These are phyloP conservation scores for Gracilaria domingensis DNA, from an alignment of 23 red algal species.

Conservation along the genomic window DNA sequence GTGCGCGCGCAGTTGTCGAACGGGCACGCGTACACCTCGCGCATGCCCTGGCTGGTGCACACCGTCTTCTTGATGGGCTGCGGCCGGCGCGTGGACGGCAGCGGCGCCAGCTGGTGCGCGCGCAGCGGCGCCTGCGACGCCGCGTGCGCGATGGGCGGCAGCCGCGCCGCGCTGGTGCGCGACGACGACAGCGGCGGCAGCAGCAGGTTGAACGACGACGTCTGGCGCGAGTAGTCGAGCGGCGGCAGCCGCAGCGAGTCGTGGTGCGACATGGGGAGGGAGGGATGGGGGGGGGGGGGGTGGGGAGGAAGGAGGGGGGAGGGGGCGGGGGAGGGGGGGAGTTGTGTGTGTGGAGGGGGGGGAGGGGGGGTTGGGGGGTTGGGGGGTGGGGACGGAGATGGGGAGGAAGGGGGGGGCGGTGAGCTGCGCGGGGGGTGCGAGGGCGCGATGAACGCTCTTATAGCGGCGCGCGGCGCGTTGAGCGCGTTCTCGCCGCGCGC, in stretches of 20 bases:
- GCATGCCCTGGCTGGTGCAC: constrained; percentile 28
- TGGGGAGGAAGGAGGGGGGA: not conserved
- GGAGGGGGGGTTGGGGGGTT: too few species aligned
- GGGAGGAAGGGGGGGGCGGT: too few species aligned
- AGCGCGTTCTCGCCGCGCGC: not conserved
- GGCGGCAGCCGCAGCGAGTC: constrained; percentile 8
- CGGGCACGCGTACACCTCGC: constrained; percentile 70
- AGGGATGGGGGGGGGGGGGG: not conserved
- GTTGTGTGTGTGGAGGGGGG: not conserved
- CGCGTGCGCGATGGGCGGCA: not conserved
- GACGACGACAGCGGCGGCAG: constrained; percentile 22
- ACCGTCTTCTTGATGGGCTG: constrained; percentile 43
- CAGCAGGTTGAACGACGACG: constrained; percentile 10
- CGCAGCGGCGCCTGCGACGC: not conserved
- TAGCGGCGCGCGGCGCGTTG: too few species aligned
- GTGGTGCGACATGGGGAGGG: constrained; percentile 25
- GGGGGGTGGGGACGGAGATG: too few species aligned
- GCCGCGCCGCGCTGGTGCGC: not conserved
- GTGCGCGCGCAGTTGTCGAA: constrained; percentile 51
- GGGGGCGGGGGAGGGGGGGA: not conserved
- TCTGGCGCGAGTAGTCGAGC: constrained; percentile 9
- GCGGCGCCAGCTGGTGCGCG: not conserved
- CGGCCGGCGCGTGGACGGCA: not conserved
- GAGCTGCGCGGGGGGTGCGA: too few species aligned
- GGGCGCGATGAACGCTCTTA: too few species aligned